A percentile compares a stretch with the other conserved stretches of the same genome.
These are phyloP conservation scores for Linnemannia schmuckeri DNA, from an alignment of 192 early-diverging fungal genomes.

Conservation along the genomic window DNA sequence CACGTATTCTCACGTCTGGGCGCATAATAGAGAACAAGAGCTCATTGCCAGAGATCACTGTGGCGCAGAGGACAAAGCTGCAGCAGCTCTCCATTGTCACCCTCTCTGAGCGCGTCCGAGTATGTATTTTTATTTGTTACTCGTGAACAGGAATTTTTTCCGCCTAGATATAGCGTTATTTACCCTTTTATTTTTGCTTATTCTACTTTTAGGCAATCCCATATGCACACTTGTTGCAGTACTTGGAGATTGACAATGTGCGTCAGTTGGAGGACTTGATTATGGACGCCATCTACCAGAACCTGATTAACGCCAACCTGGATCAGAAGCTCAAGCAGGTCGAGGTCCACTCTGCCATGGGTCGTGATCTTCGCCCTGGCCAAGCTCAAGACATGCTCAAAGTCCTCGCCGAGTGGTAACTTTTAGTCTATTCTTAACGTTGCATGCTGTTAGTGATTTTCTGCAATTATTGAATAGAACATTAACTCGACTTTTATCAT, in stretches of 20 bases:
- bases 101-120: constrained; percentile 71
- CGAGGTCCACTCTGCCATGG: constrained; percentile 87
- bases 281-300: constrained; percentile 88
- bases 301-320: constrained; percentile 82
- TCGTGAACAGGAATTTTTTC: background rate
- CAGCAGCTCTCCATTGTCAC: constrained; percentile 87
- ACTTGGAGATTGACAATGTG: constrained; percentile 81
- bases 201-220: constrained; percentile 69
- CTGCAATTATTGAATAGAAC: no score
- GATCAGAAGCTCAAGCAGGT: constrained; percentile 83
- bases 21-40: constrained; percentile 58
- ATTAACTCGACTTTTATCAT: background rate
- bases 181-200: background rate
- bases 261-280: constrained; percentile 90
- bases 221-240: constrained; percentile 73
- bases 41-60: constrained; percentile 62
- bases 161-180: background rate
- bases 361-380: constrained; percentile 79
- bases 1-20: background rate
- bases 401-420: constrained; percentile 72
- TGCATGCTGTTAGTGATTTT: background rate
- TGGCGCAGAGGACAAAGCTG: constrained; percentile 65
- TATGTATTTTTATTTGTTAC: constrained; percentile 27
- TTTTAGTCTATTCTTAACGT: background rate
- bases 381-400: constrained; percentile 70